Base-by-base conservation (phyloP, 2,329 filamentous ascomycete species). In the Aspergillus tubingensis region DNA sequence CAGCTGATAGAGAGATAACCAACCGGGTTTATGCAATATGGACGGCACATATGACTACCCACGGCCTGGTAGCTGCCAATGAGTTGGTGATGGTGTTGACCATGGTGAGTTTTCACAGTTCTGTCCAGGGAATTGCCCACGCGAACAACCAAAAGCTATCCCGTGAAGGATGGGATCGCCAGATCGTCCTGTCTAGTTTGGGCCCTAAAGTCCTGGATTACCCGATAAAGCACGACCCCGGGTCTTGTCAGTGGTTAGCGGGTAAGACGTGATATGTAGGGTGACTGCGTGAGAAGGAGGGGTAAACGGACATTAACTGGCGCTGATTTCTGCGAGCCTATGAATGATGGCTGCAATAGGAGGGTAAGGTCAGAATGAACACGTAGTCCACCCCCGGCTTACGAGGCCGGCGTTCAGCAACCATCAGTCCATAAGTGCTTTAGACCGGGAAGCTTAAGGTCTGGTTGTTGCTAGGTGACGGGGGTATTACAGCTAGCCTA, bases 151-250 rank as follows among this genome's bases (percentile, higher is more conserved):
- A 63, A 58, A 32, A 53, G 38, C 54, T 27, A 47, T 36, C 57
- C 47, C 17, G 48, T 39, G 44, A 53, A 41, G 32, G 60, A 63
- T 51, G 57, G 44, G 64, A 68, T 66, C 65, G 48, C 57, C 65
- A 57, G 66, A 66, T 67, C 62, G 62, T 54, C 65, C 58, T 58
- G 32, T 19, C 53, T 59, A 60, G 43, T 27, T 53, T 27, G 41
- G 50, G 36, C 36, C 32, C 44, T 36, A 36, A 13, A 47, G 58
- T 30, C 23, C 54, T 56, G 50, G 53, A 49, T 50, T 17, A 50
- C 47, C 47, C 47, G 47, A 50, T 32, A 19, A 47, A 58, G 58
- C 50, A 48, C 51, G 38, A 41, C 25, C 47, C 43, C 17, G 15
- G 21, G n/a, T 51, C 44, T 43, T 57, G 38, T 57, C 49, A 58